Evolutionary conservation across 2,329 filamentous ascomycete species (phyloP).

Genomic region (Phaeosphaeriaceae sp.): DNA sequence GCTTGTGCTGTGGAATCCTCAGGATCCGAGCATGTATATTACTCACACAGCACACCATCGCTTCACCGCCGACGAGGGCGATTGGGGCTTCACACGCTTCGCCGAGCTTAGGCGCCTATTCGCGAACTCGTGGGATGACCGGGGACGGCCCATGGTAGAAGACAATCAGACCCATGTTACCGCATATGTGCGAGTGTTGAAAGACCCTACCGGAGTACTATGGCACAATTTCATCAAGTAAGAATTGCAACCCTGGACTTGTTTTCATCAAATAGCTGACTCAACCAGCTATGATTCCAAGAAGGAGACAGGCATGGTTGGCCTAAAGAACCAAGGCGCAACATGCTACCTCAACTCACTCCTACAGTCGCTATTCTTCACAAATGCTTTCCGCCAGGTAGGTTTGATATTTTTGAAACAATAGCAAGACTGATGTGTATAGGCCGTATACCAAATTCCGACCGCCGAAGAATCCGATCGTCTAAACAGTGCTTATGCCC

Average conservation of each 20-base stretch:
- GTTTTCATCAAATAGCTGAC: neutral
- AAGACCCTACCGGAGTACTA: constrained; percentile 85
- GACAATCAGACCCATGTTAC: constrained; percentile 80
- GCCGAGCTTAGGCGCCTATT: constrained; percentile 88
- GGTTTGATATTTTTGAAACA: constrained; percentile 3
- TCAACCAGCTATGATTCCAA: constrained; percentile 83
- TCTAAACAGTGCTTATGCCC: constrained; percentile 87
- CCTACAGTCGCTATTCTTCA: constrained; percentile 55
- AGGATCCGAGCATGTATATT: constrained; percentile 82
- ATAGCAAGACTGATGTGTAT: constrained; percentile 11
- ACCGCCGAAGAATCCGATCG: constrained; percentile 83
- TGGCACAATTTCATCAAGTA: constrained; percentile 88
- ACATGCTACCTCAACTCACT: constrained; percentile 62
- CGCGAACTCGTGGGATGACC: constrained; percentile 74
- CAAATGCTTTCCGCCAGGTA: constrained; percentile 91
- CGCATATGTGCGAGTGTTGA: constrained; percentile 79
- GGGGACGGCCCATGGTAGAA: constrained; percentile 74
- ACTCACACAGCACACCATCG: constrained; percentile 87
- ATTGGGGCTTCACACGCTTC: constrained; percentile 99
- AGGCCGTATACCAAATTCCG: constrained; percentile 97
- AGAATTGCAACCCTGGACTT: constrained; percentile 10
- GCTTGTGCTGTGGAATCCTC: constrained; percentile 90
- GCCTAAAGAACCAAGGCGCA: constrained; percentile 94
- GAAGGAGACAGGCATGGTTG: constrained; percentile 96
- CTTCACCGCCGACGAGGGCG: constrained; percentile 94